Percentiles rank a stretch among this genome's conserved stretches.
phyloP scores from a whole-genome alignment of 495 filamentous ascomycete species.

The Aspergillus avenaceus region DNA sequence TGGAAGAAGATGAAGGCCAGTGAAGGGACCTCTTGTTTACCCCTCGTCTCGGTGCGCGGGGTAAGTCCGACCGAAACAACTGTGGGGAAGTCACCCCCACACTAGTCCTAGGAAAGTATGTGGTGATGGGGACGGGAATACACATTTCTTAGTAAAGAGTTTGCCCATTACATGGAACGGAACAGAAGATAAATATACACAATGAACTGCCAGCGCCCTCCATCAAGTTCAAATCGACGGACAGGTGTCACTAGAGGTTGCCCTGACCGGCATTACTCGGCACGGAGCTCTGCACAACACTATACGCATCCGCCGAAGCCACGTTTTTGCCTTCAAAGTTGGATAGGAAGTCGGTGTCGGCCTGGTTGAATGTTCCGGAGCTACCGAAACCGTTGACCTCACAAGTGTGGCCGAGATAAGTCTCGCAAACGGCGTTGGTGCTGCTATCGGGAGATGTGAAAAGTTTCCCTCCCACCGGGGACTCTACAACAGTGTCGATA shows the following conservation, averaged over 20 bases:
- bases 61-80: neutral
- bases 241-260: too few species aligned
- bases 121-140: too few species aligned
- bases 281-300: conserved; percentile 21
- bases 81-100: neutral
- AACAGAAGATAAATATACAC: too few species aligned
- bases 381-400: conserved; percentile 43
- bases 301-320: conserved; percentile 27
- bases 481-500: conserved; percentile 28
- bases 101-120: too few species aligned
- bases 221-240: too few species aligned
- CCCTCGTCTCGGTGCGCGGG: neutral
- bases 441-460: conserved; percentile 34
- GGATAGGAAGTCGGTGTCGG: conserved; percentile 32
- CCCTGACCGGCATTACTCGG: conserved; percentile 13
- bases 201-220: too few species aligned
- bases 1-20: too few species aligned
- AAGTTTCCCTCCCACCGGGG: conserved; percentile 31
- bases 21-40: too few species aligned
- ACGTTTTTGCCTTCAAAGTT: conserved; percentile 39
- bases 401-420: conserved; percentile 43
- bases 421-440: conserved; percentile 34
- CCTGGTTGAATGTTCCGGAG: conserved; percentile 27
- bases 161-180: too few species aligned
- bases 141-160: too few species aligned